Conservation (phyloP, 148 eudicot species). For the Arbutus unedo region DNA sequence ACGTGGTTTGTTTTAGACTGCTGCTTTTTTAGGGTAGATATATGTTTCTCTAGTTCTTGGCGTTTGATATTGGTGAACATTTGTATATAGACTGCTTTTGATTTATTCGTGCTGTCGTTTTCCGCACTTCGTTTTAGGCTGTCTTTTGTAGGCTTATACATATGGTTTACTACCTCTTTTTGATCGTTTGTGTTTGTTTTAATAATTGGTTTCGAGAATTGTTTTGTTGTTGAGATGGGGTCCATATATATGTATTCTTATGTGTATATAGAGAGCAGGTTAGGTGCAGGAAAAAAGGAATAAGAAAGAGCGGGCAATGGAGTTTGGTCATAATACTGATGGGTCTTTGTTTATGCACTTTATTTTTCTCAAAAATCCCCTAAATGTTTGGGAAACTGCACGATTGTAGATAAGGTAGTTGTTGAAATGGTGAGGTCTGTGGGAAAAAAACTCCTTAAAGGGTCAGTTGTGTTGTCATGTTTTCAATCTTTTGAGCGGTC, state of each 20-base stretch:
- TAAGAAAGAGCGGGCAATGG: neutral
- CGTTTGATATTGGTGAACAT: neutral
- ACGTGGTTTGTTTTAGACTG: neutral
- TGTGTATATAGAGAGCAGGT: neutral
- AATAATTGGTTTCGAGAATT: neutral
- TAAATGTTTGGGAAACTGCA: too few species aligned
- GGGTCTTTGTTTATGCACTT: too few species aligned
- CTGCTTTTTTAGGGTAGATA: neutral
- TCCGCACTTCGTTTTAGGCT: neutral
- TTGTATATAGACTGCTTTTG: neutral
- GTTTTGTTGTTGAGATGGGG: neutral
- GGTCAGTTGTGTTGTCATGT: too few species aligned
- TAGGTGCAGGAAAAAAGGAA: neutral
- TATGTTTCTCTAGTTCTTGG: neutral
- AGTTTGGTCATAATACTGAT: neutral
- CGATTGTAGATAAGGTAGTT: neutral
- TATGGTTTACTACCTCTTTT: neutral
- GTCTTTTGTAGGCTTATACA: neutral
- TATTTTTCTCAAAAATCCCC: too few species aligned
- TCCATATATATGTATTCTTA: neutral
- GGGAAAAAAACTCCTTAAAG: too few species aligned
- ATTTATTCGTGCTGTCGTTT: neutral
- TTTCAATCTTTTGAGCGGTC: too few species aligned
- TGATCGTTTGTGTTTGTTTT: neutral
- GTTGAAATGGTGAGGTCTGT: neutral